Evolutionary conservation across 163 green algal genomes (phyloP).

Genomic region (Trebouxia gelatinosa): DNA sequence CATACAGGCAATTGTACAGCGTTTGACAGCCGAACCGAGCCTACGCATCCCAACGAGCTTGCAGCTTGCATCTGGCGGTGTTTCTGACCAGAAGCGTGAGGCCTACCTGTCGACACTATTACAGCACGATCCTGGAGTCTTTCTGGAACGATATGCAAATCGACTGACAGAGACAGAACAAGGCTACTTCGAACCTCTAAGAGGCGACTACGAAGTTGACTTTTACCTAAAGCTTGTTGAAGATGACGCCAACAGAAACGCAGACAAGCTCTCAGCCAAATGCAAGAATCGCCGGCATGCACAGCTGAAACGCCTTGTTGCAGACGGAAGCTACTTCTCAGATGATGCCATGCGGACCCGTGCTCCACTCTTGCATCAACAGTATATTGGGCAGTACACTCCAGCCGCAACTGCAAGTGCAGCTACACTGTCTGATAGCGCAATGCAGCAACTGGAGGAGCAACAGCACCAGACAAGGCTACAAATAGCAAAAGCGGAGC

Average conservation of each 20-base stretch:
- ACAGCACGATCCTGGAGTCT: constrained; percentile 42
- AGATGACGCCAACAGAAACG: constrained; percentile 12
- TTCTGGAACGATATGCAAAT: constrained; percentile 46
- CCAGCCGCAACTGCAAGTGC: background rate
- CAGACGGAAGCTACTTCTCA: constrained; percentile 52
- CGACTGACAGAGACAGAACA: constrained; percentile 32
- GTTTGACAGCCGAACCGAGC: too few relatives aligned
- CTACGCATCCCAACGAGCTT: too few relatives aligned
- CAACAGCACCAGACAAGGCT: constrained; percentile 33
- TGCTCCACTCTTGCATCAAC: constrained; percentile 55
- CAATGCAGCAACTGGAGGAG: constrained; percentile 24
- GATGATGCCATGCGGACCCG: constrained; percentile 55
- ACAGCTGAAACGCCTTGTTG: constrained; percentile 37
- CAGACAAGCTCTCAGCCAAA: background rate
- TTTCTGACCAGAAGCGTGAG: background rate
- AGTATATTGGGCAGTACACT: constrained; percentile 36
- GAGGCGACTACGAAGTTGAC: constrained; percentile 31
- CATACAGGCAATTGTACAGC: too few relatives aligned
- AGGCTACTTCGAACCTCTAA: constrained; percentile 32
- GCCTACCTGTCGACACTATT: constrained; percentile 41
- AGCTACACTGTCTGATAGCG: constrained; percentile 10
- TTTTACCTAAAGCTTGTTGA: constrained; percentile 5
- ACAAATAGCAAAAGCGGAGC: constrained; percentile 21
- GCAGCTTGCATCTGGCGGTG: too few relatives aligned
- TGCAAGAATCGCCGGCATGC: constrained; percentile 56